phyloP scores from a whole-genome alignment of 1,139 yeast species.

The Yamadazyma dendronema region DNA sequence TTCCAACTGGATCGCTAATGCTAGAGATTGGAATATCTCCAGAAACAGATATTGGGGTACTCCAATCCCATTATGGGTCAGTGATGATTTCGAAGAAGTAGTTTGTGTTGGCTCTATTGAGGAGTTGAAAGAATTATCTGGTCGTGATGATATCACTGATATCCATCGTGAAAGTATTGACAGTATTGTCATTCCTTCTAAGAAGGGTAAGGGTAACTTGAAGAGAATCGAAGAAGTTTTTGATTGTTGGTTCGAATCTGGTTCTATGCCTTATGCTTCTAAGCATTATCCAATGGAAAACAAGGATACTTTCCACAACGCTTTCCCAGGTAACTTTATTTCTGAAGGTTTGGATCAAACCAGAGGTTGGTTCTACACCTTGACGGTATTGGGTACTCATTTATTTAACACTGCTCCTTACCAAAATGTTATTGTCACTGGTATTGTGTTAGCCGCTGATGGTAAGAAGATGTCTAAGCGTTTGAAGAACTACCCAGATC shows the following conservation, averaged over 20 bases:
- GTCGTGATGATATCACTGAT: constrained; percentile 77
- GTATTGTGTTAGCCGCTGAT: constrained; percentile 95
- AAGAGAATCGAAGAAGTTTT: constrained; percentile 95
- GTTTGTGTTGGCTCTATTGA: constrained; percentile 90
- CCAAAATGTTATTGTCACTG: constrained; percentile 92
- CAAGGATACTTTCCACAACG: constrained; percentile 65
- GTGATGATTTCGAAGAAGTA: constrained; percentile 88
- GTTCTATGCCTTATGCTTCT: constrained; percentile 98
- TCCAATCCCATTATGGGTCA: constrained; percentile 96
- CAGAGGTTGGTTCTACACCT: constrained; percentile 99
- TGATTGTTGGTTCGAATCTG: constrained; percentile 99
- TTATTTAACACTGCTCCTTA: constrained; percentile 90
- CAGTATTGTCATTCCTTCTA: constrained; percentile 90
- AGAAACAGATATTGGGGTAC: constrained; percentile 99
- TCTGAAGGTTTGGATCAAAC: constrained; percentile 99
- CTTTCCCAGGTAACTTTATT: constrained; percentile 96
- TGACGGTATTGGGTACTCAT: constrained; percentile 94
- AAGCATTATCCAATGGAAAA: constrained; percentile 96
- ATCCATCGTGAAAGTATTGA: constrained; percentile 94
- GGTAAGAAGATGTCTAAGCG: constrained; percentile 99
- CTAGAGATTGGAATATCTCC: constrained; percentile 98
- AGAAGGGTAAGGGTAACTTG: constrained; percentile 81
- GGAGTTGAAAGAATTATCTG: constrained; percentile 82
- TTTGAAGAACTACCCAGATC: constrained; percentile 97
- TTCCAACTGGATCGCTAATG: constrained; percentile 96